Evolutionary conservation across 306 rosid genomes (phyloP), one percentile per base, ranked within the genome.

Genomic region (Hylodesmum podocarpum): DNA sequence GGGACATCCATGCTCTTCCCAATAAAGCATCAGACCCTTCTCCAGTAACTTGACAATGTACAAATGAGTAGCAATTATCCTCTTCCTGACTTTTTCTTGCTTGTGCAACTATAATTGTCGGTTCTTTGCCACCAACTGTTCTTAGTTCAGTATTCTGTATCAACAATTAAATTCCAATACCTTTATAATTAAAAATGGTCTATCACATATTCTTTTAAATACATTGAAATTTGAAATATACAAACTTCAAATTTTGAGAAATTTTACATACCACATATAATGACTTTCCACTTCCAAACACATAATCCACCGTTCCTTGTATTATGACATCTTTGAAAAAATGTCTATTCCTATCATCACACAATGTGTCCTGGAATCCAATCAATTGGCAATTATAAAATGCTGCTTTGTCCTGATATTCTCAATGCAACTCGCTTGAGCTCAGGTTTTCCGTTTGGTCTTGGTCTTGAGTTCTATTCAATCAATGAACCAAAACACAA

Each of bases 1-100:
- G 24, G 3, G 80, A 5, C 63, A 65, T 81, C 93, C 95, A 93
- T 2, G 91, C 84, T 76, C 97, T 80, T 0, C 89, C 96, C 36
- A 93, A 74, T 33, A 13, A 82, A 2, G 91, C 44, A 28, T 74
- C 82, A 0, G 0, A 39, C 1, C 89, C 87, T 0, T 66, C 75
- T 15, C 94, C 94, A 4, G 66, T 78, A 1, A 92, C 3, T 3
- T 19, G 54, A 34, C 96, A 74, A 63, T 90, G 94, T 16, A 77
- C 94, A 29, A 93, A 93, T 14, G 88, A 75, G 73, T 64, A 90
- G 2, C 75, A 88, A 1, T 29, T 77, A 27, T n/a, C 8, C 0
- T 86, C 90, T 0, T 24, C 0, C 0, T 21, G 39, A 0, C 3
- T 3, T 14, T 72, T 72, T 25, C 91, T 83, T 44, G 90, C 89